Evolutionary conservation across 2,329 filamentous ascomycete species (phyloP).

Genomic region (Exophiala alcalophila): DNA sequence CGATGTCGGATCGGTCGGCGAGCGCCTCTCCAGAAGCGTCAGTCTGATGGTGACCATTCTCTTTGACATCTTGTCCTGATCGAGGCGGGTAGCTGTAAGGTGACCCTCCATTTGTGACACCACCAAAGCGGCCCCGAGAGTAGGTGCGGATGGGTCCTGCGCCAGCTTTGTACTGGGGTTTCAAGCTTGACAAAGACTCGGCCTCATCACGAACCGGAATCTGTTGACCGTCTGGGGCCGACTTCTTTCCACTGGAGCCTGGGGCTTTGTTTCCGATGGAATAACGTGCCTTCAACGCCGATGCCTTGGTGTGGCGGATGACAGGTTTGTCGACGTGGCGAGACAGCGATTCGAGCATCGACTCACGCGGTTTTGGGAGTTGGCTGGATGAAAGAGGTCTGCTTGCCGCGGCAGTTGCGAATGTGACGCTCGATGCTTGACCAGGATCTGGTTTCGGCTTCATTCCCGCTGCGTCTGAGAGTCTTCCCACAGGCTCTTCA

Average conservation of each 20-base stretch:
- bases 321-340: conserved; percentile 15
- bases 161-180: conserved; percentile 1
- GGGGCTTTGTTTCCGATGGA: conserved; percentile 15
- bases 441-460: no score
- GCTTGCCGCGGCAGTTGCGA: no score
- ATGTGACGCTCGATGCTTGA: no score
- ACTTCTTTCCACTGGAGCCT: conserved; percentile 10
- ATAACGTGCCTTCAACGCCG: conserved; percentile 13
- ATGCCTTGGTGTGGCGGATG: conserved; percentile 23
- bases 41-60: not conserved
- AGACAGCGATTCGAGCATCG: conserved; percentile 21
- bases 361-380: conserved; percentile 25
- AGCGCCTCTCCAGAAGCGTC: not conserved
- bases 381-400: conserved; percentile 21
- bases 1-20: not conserved
- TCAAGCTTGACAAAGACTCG: conserved; percentile 6
- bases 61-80: not conserved
- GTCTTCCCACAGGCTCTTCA: not conserved
- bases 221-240: conserved; percentile 1
- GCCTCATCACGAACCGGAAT: conserved; percentile 7
- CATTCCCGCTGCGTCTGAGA: no score
- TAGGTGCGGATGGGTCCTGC: conserved; percentile 16
- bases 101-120: conserved; percentile 24
- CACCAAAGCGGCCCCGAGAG: conserved; percentile 19
- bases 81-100: conserved; percentile 22